A percentile compares a stretch with the other conserved stretches of the same genome.
Evolutionary conservation across 768 basidiomycete genomes (phyloP).

Genomic region (Russula emetica): DNA sequence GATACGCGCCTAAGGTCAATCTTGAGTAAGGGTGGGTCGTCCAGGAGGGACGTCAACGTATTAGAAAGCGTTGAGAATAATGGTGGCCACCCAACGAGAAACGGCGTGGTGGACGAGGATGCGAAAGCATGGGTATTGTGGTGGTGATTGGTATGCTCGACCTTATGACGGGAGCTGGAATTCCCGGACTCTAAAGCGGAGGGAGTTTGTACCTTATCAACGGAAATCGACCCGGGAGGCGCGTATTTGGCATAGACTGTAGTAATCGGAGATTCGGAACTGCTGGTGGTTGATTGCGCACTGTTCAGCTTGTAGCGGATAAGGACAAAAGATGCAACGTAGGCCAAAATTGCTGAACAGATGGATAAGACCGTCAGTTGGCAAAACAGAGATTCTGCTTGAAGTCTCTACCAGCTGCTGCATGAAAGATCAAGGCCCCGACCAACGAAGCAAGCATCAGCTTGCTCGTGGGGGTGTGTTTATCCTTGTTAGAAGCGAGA

Average conservation of each 20-base stretch:
- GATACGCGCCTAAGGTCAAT: conserved; percentile 20
- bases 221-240: background rate
- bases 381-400: background rate
- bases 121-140: background rate
- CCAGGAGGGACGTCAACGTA: conserved; percentile 1
- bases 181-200: conserved; percentile 16
- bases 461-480: background rate
- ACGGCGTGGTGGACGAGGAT: background rate
- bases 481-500: conserved; percentile 13
- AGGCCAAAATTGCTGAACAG: conserved; percentile 20
- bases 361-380: background rate
- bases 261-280: background rate
- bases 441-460: conserved; percentile 19
- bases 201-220: background rate
- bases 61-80: conserved; percentile 2
- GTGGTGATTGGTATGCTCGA: background rate
- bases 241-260: conserved; percentile 11
- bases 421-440: conserved; percentile 22
- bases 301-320: conserved; percentile 17
- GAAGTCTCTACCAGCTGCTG: conserved; percentile 13
- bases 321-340: conserved; percentile 22
- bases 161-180: conserved; percentile 1
- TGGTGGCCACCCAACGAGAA: conserved; percentile 1
- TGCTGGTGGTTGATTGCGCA: background rate
- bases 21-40: conserved; percentile 17